Evolutionary conservation across 805 yeast genomes (phyloP).

Genomic region (Lipomyces mesembrius): DNA sequence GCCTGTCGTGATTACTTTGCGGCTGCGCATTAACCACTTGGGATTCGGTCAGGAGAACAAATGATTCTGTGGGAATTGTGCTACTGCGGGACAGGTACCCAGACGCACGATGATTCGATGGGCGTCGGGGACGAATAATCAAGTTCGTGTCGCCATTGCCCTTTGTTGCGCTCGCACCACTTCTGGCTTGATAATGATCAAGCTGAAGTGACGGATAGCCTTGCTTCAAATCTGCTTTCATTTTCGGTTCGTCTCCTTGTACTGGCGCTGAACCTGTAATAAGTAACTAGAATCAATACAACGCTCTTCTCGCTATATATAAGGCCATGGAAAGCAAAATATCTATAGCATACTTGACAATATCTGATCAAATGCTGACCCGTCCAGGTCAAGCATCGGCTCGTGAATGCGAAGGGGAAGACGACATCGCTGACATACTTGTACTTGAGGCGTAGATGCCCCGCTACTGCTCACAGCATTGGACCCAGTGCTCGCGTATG

Average conservation of each 20-base stretch:
- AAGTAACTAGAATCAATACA: slow-evolving; percentile 1
- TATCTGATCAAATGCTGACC: slow-evolving; percentile 20
- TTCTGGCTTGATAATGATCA: slow-evolving; percentile 7
- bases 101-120: slow-evolving; percentile 1
- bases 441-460: slow-evolving; percentile 10
- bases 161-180: not conserved
- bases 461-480: slow-evolving; percentile 2
- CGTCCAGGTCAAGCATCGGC: slow-evolving; percentile 22
- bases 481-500: slow-evolving; percentile 7
- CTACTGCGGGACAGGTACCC: slow-evolving; percentile 1
- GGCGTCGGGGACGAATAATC: slow-evolving; percentile 1
- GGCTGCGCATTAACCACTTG: slow-evolving; percentile 7
- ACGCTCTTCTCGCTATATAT: not conserved
- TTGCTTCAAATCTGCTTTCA: not conserved
- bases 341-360: slow-evolving; percentile 24
- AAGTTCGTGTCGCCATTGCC: not conserved
- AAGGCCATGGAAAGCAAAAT: not conserved
- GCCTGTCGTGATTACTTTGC: not conserved
- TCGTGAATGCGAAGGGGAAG: slow-evolving; percentile 35
- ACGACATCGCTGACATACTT: slow-evolving; percentile 36
- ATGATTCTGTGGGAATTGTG: slow-evolving; percentile 8
- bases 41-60: slow-evolving; percentile 5
- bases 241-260: not conserved
- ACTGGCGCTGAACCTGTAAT: slow-evolving; percentile 11
- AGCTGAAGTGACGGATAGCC: slow-evolving; percentile 12